These are phyloP conservation scores for Paraconiothyrium sp. DNA, from an alignment of 2,329 filamentous ascomycete genomes.

Conservation along the genomic window DNA sequence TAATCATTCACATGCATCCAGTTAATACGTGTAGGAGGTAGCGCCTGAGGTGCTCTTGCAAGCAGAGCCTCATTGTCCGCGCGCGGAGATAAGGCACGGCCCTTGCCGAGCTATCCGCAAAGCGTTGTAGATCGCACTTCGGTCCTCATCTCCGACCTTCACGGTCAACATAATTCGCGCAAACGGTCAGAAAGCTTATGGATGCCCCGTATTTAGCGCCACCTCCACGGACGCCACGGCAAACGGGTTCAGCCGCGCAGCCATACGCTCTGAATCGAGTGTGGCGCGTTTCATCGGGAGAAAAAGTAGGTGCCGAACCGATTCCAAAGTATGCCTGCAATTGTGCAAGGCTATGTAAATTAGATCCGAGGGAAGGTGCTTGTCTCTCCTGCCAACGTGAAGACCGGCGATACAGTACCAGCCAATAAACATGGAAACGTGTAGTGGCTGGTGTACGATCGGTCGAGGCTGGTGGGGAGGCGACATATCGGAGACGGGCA, in stretches of 20 bases:
- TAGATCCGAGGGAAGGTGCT: neutral
- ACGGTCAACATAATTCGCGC: too few species aligned
- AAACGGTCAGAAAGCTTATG: neutral
- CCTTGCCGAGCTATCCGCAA: neutral
- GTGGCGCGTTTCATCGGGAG: neutral
- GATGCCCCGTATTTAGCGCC: neutral
- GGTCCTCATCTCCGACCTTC: too few species aligned
- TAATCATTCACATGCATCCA: too few species aligned
- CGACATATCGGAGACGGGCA: too few species aligned
- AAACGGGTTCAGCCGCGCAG: neutral
- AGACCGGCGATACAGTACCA: too few species aligned
- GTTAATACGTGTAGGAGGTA: too few species aligned
- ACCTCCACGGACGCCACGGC: conserved; percentile 12
- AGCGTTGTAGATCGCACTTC: neutral
- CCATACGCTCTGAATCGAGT: neutral
- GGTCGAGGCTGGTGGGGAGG: too few species aligned
- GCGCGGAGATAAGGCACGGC: neutral
- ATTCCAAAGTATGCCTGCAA: neutral
- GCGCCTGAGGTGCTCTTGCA: neutral
- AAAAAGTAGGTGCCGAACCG: neutral
- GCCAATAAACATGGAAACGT: too few species aligned
- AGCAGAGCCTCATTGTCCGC: neutral
- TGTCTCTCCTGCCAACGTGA: neutral
- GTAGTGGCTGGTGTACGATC: too few species aligned
- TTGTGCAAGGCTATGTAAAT: neutral